These are phyloP conservation scores for Botryotinia calthae DNA, from an alignment of 2,329 filamentous ascomycete species.

Conservation along the genomic window DNA sequence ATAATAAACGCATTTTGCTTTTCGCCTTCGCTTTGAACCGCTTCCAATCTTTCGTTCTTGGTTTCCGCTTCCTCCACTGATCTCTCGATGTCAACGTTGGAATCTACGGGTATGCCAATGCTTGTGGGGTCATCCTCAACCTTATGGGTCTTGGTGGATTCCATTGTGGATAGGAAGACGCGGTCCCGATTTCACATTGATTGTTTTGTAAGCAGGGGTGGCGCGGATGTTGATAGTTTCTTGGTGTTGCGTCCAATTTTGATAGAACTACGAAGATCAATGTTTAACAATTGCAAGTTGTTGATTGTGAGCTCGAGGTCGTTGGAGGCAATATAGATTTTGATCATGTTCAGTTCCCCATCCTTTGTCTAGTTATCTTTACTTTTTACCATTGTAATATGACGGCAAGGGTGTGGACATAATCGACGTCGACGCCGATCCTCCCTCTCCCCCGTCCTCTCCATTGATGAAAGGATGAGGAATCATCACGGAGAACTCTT, in stretches of 20 bases:
- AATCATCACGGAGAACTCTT: neutral
- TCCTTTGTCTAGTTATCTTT: neutral
- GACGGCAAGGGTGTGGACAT: neutral
- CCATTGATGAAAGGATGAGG: neutral
- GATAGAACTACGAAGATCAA: neutral
- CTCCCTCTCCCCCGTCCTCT: neutral
- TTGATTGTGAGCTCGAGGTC: neutral
- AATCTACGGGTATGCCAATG: neutral
- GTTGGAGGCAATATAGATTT: neutral
- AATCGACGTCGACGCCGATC: neutral
- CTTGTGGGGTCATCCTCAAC: neutral
- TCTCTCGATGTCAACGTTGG: neutral
- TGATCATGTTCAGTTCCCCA: neutral
- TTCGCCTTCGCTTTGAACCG: neutral
- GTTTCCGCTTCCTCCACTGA: neutral
- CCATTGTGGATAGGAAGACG: conserved; percentile 1
- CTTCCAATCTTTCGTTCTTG: neutral
- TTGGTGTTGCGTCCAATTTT: neutral
- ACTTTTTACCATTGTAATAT: neutral
- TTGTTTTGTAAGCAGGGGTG: neutral
- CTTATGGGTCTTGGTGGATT: neutral
- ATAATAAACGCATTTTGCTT: conserved; percentile 1
- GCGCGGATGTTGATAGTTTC: neutral
- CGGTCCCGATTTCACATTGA: neutral
- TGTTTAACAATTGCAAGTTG: neutral